Conservation (phyloP, 345 rosid genomes). For the Dimocarpus longan region DNA sequence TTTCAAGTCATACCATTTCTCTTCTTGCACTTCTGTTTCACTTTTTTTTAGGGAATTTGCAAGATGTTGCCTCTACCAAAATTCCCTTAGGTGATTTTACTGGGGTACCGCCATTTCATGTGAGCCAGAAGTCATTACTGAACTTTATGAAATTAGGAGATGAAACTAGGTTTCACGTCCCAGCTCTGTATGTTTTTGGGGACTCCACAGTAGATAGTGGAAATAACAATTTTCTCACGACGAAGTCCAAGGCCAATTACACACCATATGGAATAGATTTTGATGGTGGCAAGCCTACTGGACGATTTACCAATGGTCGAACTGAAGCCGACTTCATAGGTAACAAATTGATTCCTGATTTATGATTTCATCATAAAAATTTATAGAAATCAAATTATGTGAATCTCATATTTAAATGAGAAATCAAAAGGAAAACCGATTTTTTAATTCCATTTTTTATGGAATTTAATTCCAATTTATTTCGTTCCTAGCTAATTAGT, state of each 20-base stretch:
- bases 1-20: neutral
- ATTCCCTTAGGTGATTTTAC: neutral
- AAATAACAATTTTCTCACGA: neutral
- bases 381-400: no score
- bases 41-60: neutral
- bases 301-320: slow-evolving; percentile 7
- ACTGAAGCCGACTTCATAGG: slow-evolving; percentile 4
- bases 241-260: neutral
- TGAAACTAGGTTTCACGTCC: neutral
- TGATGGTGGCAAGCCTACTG: neutral
- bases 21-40: neutral
- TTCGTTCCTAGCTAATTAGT: no score
- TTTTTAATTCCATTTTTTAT: no score
- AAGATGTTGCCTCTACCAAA: neutral
- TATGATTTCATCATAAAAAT: neutral
- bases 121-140: neutral
- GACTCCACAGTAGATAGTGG: neutral
- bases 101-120: neutral
- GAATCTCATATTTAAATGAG: no score
- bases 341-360: neutral
- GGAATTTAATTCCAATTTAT: no score
- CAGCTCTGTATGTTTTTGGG: slow-evolving; percentile 5
- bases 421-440: no score
- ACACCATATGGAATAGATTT: slow-evolving; percentile 6
- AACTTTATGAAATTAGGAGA: neutral